phyloP scores from a whole-genome alignment of 2,329 filamentous ascomycete species.

The Neophaeococcomyces mojaviensis region DNA sequence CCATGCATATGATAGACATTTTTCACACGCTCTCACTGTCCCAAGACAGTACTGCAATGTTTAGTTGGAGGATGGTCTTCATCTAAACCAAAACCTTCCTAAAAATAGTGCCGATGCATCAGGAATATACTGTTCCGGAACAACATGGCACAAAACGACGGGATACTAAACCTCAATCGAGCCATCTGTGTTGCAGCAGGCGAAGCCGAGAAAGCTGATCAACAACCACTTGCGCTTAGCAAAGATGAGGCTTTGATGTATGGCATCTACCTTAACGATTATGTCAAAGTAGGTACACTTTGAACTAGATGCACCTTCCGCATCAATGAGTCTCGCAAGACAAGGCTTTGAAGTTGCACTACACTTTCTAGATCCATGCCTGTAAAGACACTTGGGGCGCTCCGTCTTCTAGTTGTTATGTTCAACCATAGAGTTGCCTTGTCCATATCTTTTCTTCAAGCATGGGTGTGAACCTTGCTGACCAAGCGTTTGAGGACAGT shows the following conservation, averaged over 20 bases:
- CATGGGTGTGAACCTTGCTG: no score
- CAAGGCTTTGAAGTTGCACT: background rate
- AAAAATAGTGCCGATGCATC: background rate
- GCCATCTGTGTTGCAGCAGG: constrained; percentile 2
- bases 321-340: background rate
- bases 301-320: background rate
- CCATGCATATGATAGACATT: no score
- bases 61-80: background rate
- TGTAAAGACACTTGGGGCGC: no score
- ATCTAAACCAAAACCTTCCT: background rate
- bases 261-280: constrained; percentile 2
- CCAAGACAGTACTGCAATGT: no score
- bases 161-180: background rate
- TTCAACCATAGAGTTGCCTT: no score
- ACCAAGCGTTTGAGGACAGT: background rate
- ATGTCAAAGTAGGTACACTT: constrained; percentile 5
- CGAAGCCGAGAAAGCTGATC: background rate
- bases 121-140: background rate
- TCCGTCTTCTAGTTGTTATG: no score
- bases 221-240: background rate
- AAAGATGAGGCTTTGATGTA: constrained; percentile 1
- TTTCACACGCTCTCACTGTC: no score
- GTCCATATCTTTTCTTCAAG: no score
- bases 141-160: constrained; percentile 2
- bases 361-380: background rate